These are phyloP conservation scores for Pythium insidiosum DNA, from an alignment of 352 stramenopile species.

Conservation along the genomic window DNA sequence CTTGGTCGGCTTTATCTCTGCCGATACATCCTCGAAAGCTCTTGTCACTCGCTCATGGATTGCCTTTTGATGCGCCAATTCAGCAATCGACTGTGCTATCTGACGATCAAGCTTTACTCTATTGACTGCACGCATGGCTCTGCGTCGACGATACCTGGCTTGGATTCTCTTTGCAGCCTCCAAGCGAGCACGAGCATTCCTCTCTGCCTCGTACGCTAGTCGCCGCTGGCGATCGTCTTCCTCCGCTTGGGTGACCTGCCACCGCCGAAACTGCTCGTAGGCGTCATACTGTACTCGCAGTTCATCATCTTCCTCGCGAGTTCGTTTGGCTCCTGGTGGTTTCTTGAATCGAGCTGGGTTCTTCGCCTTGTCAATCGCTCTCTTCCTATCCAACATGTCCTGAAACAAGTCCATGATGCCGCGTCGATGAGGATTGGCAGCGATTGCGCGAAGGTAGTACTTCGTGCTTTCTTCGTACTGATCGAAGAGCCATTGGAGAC, in stretches of 20 bases:
- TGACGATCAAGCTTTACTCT: constrained; percentile 37
- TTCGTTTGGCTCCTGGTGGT: constrained; percentile 3
- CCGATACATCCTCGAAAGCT: constrained; percentile 30
- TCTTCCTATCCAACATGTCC: constrained; percentile 55
- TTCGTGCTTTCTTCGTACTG: constrained; percentile 46
- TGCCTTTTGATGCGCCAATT: constrained; percentile 33
- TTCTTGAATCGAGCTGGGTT: constrained; percentile 19
- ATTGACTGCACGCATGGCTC: constrained; percentile 41
- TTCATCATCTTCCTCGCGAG: constrained; percentile 21
- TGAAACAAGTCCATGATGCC: constrained; percentile 68
- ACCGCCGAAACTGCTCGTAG: constrained; percentile 58
- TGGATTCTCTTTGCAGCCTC: constrained; percentile 54
- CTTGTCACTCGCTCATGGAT: constrained; percentile 33
- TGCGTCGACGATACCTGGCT: constrained; percentile 46
- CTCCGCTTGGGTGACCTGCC: constrained; percentile 51
- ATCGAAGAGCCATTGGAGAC: constrained; percentile 62
- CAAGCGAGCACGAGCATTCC: constrained; percentile 13
- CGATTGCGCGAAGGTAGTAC: constrained; percentile 67
- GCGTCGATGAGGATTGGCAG: constrained; percentile 50
- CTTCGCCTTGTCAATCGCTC: constrained; percentile 19
- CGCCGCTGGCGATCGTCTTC: constrained; percentile 31
- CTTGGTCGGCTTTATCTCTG: constrained; percentile 13
- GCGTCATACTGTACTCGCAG: constrained; percentile 39
- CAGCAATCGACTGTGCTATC: constrained; percentile 30
- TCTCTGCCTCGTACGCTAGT: constrained; percentile 20